A percentile compares a stretch with the other conserved stretches of the same genome.
phyloP scores from a whole-genome alignment of 805 yeast species.

The Peterozyma toletana region DNA sequence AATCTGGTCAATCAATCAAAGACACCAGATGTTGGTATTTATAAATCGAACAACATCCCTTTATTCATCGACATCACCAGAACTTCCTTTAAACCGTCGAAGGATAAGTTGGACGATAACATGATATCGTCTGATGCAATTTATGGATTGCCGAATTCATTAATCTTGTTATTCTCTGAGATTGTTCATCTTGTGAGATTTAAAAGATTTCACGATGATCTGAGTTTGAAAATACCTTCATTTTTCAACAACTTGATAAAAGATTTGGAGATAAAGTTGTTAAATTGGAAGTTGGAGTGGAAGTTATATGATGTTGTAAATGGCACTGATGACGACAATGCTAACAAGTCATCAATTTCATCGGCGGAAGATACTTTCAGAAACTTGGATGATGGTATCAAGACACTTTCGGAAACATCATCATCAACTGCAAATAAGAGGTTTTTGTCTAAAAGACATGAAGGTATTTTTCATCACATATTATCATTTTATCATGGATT shows the following conservation, averaged over 20 bases:
- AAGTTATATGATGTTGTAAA: constrained; percentile 32
- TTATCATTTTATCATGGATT: constrained; percentile 72
- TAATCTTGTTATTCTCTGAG: constrained; percentile 65
- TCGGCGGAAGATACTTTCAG: background rate
- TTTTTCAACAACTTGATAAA: constrained; percentile 24
- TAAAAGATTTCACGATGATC: constrained; percentile 43
- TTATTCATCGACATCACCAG: constrained; percentile 36
- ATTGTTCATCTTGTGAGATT: constrained; percentile 61
- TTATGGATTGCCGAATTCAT: constrained; percentile 79
- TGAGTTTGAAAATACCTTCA: constrained; percentile 22
- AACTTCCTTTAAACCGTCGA: constrained; percentile 29
- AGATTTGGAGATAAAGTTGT: constrained; percentile 41
- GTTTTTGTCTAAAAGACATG: constrained; percentile 49
- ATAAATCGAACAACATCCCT: constrained; percentile 15
- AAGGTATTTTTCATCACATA: constrained; percentile 74
- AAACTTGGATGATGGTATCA: constrained; percentile 1
- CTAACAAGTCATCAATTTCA: background rate
- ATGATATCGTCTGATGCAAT: constrained; percentile 70
- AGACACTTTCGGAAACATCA: background rate
- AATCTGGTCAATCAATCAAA: constrained; percentile 3
- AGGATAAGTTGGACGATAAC: constrained; percentile 42
- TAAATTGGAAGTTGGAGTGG: constrained; percentile 76
- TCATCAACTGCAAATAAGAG: constrained; percentile 11
- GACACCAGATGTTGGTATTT: constrained; percentile 17
- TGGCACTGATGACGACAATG: background rate